A percentile compares a stretch with the other conserved stretches of the same genome.
These are phyloP conservation scores for Auriscalpium vulgare DNA, from an alignment of 768 basidiomycete species.

Conservation along the genomic window DNA sequence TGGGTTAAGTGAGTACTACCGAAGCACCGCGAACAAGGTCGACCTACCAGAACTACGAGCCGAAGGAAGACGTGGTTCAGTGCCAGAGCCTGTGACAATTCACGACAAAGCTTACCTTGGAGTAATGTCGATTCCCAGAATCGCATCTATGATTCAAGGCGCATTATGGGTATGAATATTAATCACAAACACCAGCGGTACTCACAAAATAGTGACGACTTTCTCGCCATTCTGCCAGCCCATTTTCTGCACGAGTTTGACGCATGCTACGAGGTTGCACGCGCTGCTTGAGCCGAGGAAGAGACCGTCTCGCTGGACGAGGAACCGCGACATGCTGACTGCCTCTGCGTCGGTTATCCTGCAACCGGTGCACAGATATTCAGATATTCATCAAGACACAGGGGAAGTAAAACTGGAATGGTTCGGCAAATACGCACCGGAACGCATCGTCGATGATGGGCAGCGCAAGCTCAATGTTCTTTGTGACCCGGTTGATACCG, in stretches of 20 bases:
- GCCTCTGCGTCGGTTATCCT: constrained; percentile 93
- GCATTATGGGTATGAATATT: background rate
- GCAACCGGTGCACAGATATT: background rate
- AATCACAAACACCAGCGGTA: background rate
- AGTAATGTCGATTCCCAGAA: constrained; percentile 86
- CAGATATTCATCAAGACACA: background rate
- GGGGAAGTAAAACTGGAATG: too few relatives aligned
- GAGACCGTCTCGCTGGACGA: constrained; percentile 85
- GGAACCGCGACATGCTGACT: constrained; percentile 90
- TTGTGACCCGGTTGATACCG: constrained; percentile 88
- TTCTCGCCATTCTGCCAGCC: constrained; percentile 61
- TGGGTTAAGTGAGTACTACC: background rate
- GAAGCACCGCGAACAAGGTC: background rate
- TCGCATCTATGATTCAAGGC: constrained; percentile 54
- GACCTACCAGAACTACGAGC: constrained; percentile 42
- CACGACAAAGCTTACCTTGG: constrained; percentile 54
- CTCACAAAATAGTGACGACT: constrained; percentile 82
- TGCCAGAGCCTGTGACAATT: background rate
- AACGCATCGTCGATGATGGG: constrained; percentile 86
- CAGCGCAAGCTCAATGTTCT: constrained; percentile 81
- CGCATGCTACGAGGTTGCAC: constrained; percentile 89
- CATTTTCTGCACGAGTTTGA: constrained; percentile 67
- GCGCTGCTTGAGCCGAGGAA: constrained; percentile 96
- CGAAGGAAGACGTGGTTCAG: background rate
- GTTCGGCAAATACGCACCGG: constrained; percentile 37